A percentile compares a stretch with the other conserved stretches of the same genome.
phyloP scores from a whole-genome alignment of 345 rosid species.

The Acer saccharum region DNA sequence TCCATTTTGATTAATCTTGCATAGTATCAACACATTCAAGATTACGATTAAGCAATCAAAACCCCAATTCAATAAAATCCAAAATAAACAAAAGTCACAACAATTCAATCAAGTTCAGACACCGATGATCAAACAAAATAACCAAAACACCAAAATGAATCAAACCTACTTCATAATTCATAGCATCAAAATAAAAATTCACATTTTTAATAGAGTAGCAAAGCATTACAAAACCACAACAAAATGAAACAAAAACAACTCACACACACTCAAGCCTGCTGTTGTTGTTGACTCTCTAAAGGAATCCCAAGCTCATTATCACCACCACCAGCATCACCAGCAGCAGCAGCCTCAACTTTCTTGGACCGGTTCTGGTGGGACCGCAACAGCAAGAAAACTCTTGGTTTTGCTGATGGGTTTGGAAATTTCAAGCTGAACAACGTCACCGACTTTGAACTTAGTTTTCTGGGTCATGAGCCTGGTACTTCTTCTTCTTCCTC shows the following conservation, averaged over 20 bases:
- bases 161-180: conserved; percentile 4
- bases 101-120: not conserved
- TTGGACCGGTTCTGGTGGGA: conserved; percentile 36
- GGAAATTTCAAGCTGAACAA: conserved; percentile 69
- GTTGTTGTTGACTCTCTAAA: conserved; percentile 61
- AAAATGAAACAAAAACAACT: not conserved
- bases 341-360: conserved; percentile 23
- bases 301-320: conserved; percentile 62
- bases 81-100: not conserved
- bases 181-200: conserved; percentile 6
- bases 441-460: conserved; percentile 76
- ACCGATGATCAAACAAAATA: not conserved
- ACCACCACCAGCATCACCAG: conserved; percentile 13
- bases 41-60: not conserved
- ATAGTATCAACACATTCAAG: not conserved
- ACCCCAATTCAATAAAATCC: not conserved
- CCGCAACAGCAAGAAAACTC: conserved; percentile 62
- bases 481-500: conserved; percentile 89
- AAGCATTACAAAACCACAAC: conserved; percentile 6
- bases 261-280: conserved; percentile 23
- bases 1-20: not conserved
- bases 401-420: conserved; percentile 93
- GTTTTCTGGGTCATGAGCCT: conserved; percentile 91
- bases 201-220: conserved; percentile 4
- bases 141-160: not conserved